Conservation (phyloP, 768 basidiomycete genomes). For the Hirschioporus abietinus region DNA sequence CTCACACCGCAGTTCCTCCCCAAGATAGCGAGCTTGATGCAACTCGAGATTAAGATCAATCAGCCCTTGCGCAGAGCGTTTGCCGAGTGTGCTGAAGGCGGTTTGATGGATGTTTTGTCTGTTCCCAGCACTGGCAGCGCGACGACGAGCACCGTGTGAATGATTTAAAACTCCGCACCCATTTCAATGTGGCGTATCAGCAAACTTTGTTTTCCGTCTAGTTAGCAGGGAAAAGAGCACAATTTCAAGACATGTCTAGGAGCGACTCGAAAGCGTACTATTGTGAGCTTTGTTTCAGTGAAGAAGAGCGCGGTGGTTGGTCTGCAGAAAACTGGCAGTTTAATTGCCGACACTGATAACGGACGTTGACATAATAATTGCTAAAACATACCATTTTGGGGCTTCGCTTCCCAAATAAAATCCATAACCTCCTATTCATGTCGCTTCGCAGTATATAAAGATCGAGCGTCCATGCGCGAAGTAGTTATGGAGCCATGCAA, state of each 20-base stretch:
- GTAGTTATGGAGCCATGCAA: background rate
- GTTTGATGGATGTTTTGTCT: background rate
- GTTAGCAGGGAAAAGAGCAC: background rate
- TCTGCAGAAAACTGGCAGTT: background rate
- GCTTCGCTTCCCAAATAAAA: background rate
- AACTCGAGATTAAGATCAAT: background rate
- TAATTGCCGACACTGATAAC: background rate
- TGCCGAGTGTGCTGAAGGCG: background rate
- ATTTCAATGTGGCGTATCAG: background rate
- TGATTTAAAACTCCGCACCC: background rate
- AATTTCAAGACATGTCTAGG: background rate
- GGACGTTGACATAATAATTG: background rate
- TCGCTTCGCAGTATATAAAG: background rate
- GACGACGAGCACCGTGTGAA: background rate
- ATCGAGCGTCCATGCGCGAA: background rate
- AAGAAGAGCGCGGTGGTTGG: background rate
- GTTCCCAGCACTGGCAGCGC: background rate
- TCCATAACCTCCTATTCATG: background rate
- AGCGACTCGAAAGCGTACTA: too few species aligned
- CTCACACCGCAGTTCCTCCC: background rate
- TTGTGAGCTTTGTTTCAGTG: background rate
- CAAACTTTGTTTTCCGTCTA: background rate
- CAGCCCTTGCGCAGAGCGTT: background rate
- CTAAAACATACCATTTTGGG: background rate
- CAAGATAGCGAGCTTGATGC: background rate